A percentile compares a stretch with the other conserved stretches of the same genome.
phyloP scores from a whole-genome alignment of 768 basidiomycete species.

The Xerocomus spinulosus region DNA sequence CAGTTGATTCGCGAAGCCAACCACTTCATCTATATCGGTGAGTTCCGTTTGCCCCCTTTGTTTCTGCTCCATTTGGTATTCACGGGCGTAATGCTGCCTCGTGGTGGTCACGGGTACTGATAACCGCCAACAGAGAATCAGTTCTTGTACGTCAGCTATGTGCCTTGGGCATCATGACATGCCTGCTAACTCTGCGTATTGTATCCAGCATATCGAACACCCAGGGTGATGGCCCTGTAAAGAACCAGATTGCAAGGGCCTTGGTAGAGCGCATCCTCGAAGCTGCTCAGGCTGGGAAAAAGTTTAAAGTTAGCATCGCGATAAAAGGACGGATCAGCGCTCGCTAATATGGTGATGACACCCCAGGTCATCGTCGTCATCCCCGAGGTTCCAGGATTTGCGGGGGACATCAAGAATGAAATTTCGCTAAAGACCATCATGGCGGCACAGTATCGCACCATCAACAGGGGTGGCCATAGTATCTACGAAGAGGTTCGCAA shows the following conservation, averaged over 20 bases:
- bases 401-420: conserved; percentile 73
- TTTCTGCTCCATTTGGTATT: conserved; percentile 1
- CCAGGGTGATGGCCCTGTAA: conserved; percentile 55
- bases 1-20: conserved; percentile 78
- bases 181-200: conserved; percentile 5
- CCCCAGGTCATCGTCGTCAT: conserved; percentile 77
- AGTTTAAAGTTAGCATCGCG: conserved; percentile 61
- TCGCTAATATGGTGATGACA: not conserved
- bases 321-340: not conserved
- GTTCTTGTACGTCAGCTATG: conserved; percentile 62
- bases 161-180: not conserved
- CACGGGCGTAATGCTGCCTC: conserved; percentile 11
- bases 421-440: conserved; percentile 72
- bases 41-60: conserved; percentile 22
- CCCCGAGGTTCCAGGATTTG: conserved; percentile 89
- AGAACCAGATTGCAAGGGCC: conserved; percentile 80
- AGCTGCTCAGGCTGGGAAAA: conserved; percentile 64
- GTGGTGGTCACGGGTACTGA: conserved; percentile 6
- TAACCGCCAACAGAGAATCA: conserved; percentile 56
- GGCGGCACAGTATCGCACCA: conserved; percentile 83
- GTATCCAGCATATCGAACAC: conserved; percentile 70
- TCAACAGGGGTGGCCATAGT: conserved; percentile 83
- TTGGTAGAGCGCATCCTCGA: conserved; percentile 79
- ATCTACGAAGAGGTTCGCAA: conserved; percentile 80
- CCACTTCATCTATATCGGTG: conserved; percentile 91